phyloP scores from a whole-genome alignment of 2,329 filamentous ascomycete species.

The Ophiocordyceps camponoti-floridani region DNA sequence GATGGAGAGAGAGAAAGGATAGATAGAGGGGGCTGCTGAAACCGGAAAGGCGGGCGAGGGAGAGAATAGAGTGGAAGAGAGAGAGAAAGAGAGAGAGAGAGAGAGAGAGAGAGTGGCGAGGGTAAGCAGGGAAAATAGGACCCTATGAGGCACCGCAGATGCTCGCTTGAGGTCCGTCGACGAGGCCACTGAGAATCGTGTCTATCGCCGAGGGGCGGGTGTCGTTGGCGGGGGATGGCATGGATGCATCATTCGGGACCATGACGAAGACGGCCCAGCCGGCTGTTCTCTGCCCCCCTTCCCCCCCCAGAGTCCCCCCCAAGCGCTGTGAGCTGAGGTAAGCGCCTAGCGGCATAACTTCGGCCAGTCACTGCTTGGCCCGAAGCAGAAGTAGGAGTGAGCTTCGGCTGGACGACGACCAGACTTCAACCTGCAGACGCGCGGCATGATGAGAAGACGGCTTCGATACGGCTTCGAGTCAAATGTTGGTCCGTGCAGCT shows the following conservation, averaged over 20 bases:
- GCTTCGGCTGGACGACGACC: not conserved
- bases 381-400: not conserved
- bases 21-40: not conserved
- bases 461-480: not conserved
- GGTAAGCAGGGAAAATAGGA: not conserved
- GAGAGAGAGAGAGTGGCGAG: not conserved
- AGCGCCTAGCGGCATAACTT: not conserved
- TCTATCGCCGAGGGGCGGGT: not conserved
- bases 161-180: not conserved
- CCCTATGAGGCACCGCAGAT: not conserved
- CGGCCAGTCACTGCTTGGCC: not conserved
- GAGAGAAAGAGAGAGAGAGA: not conserved
- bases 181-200: not conserved
- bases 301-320: too few relatives aligned
- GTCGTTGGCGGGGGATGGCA: not conserved
- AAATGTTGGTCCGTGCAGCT: not conserved
- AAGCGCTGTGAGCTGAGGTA: not conserved
- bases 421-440: not conserved
- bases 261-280: slow-evolving; percentile 1
- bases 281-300: not conserved
- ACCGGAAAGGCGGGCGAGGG: not conserved
- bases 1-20: too few relatives aligned
- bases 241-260: not conserved
- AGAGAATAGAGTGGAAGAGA: too few relatives aligned
- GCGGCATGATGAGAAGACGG: not conserved